These are phyloP conservation scores for Pythium guiyangense DNA, from an alignment of 352 stramenopile species.

Conservation along the genomic window DNA sequence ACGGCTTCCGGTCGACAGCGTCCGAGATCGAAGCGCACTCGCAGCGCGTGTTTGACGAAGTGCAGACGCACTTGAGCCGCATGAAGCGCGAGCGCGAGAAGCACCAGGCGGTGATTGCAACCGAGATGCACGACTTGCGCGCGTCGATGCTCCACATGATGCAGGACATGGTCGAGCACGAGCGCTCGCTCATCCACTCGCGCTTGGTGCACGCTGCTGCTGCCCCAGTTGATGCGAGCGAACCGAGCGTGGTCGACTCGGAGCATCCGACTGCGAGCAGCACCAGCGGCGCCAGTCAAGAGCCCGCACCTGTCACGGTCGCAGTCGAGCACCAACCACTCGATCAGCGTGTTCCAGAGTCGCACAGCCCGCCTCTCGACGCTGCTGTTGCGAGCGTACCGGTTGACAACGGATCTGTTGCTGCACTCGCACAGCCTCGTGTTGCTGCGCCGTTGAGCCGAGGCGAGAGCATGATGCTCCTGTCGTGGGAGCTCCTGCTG, in stretches of 20 bases:
- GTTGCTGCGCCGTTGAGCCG: neutral
- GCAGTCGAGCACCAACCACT: neutral
- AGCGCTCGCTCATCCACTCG: conserved; percentile 42
- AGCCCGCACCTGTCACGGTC: neutral
- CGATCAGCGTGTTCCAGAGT: neutral
- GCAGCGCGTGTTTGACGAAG: conserved; percentile 45
- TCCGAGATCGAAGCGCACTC: conserved; percentile 52
- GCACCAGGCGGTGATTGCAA: conserved; percentile 54
- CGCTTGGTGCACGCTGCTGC: conserved; percentile 24
- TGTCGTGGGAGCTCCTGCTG: conserved; percentile 39
- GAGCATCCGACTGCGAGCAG: neutral
- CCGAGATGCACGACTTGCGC: conserved; percentile 63
- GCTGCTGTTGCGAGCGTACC: neutral
- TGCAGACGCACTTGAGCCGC: conserved; percentile 34
- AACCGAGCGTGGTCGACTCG: conserved; percentile 3
- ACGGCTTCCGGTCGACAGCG: conserved; percentile 36
- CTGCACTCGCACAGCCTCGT: neutral
- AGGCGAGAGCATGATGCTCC: conserved; percentile 18
- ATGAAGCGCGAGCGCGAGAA: conserved; percentile 47
- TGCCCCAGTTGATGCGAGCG: conserved; percentile 14
- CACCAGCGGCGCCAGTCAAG: neutral
- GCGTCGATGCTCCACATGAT: conserved; percentile 42
- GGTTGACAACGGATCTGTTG: neutral
- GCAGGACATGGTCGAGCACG: conserved; percentile 49
- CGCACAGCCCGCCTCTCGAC: neutral